Evolutionary conservation across 768 basidiomycete genomes (phyloP).

Genomic region (Lactarius hatsudake): DNA sequence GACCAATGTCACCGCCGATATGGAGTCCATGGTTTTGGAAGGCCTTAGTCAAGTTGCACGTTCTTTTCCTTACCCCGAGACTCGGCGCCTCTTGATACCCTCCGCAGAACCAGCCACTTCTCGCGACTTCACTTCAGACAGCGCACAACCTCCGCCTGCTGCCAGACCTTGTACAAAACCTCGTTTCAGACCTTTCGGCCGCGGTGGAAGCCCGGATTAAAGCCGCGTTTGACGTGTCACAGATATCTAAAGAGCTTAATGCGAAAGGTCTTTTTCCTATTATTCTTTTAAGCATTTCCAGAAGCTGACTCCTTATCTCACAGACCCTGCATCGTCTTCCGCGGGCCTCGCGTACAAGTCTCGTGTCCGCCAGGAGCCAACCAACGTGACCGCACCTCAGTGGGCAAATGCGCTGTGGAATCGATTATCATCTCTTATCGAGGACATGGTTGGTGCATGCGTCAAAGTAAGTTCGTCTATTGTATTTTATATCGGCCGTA

Average conservation of each 20-base stretch:
- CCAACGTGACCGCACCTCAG: constrained; percentile 80
- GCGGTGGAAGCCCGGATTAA: constrained; percentile 80
- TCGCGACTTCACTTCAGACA: constrained; percentile 93
- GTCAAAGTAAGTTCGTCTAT: constrained; percentile 58
- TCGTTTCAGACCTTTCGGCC: constrained; percentile 76
- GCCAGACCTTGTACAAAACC: constrained; percentile 74
- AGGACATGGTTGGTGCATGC: constrained; percentile 88
- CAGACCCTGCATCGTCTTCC: constrained; percentile 29
- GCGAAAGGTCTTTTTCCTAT: constrained; percentile 57
- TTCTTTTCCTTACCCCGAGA: constrained; percentile 17
- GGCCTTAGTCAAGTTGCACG: constrained; percentile 77
- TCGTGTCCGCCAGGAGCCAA: constrained; percentile 87
- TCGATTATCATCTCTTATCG: constrained; percentile 76
- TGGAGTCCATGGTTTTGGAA: constrained; percentile 86
- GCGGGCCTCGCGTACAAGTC: constrained; percentile 69
- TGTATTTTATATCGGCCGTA: background rate
- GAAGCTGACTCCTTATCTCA: constrained; percentile 29
- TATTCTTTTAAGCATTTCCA: background rate
- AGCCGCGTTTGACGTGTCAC: constrained; percentile 79
- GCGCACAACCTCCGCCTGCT: constrained; percentile 89
- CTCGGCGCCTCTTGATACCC: constrained; percentile 10
- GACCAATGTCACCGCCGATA: constrained; percentile 70
- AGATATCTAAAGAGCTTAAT: constrained; percentile 83
- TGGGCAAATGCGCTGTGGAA: constrained; percentile 82
- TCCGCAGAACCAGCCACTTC: constrained; percentile 77